Base-by-base conservation (phyloP, 306 rosid species). In the Alnus glutinosa region DNA sequence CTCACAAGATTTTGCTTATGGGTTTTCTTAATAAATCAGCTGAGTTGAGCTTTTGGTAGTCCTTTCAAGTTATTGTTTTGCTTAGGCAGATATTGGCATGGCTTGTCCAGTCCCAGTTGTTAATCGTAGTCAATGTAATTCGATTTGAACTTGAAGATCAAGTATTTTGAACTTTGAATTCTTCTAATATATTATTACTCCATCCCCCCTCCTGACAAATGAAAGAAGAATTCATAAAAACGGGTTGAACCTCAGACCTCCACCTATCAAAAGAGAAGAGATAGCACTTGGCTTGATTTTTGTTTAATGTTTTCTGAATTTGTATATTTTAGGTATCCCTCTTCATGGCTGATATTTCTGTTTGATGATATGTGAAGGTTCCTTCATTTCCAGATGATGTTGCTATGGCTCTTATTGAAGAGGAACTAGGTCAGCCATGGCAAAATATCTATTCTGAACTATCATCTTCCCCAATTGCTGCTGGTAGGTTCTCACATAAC, bases 401-500 rank as follows among this genome's bases (percentile, higher is more conserved):
- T 48, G 98, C 98, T 82, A 95, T 95, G 98, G 96, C 98, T 86
- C 83, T 95, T 77, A 83, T 95, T 77, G 89, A 95, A 75, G 98
- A 95, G 88, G 98, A 95, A 83, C 97, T 95, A 83, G 98, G 98
- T 86, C 97, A 89, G 84, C 98, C 97, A 23, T 95, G 98, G 98
- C 91, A 89, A 55, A 88, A 92, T 64, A 52, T 95, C 11, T 95
- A 92, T 81, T 92, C 97, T 63, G 98, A 95, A 79, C 92, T 95
- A 70, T 89, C 98, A 59, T 49, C 98, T 80, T 95, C 98, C 68
- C 98, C 98, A 42, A 95, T 95, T 81, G 98, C 98, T 57, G 98
- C 98, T 57, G 98, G 98, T 95, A 91, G 82, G 81, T 79, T 82
- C 77, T 84, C 47, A 63, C 70, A 78, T 78, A 83, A 76, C 79